Evolutionary conservation across 495 filamentous ascomycete species (phyloP), one percentile per base, ranked within the genome.

Genomic region (Xylaria curta): DNA sequence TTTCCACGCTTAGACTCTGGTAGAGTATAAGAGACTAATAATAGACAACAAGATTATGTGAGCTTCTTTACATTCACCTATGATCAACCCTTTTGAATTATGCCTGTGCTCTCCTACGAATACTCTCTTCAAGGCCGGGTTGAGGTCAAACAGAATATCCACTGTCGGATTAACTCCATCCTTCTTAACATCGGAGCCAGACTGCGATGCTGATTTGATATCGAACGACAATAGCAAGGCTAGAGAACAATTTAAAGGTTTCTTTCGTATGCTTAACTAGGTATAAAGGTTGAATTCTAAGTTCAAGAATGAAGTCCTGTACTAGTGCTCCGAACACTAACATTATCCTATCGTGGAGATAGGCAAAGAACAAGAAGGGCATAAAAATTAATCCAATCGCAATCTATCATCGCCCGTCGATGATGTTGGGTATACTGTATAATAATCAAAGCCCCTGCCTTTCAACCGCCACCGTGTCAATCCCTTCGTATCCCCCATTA

Each of bases 341-440:
- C 6, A 21, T 4, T 17, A 4, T 21, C 31, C 62, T 31, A 0
- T 4, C 24, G 6, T 31, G 5, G 15, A 9, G 4, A 21, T 19
- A 19, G 42, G 38, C 26, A 21, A 33, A 21, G 21, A 21, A 17
- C 21, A 49, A 63, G 42, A 13, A n/a, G 38, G 15, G 5, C 12
- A 3, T 46, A 9, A 8, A 33, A n/a, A 65, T 10, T 47, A 38
- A 17, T 28, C 61, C 42, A 65, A 65, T 65, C 5, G 0, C 42
- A 65, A 19, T 65, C 13, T 49, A 33, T 38, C 62, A 49, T 5
- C 0, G 3, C 61, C 36, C 42, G 21, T 26, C 42, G 7, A 49
- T n/a, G 42, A 65, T 36, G 0, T 36, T 31, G 62, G 38, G 62
- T 65, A 65, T 65, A 47, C 38, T 17, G 26, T 19, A 49, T 65